A percentile compares a stretch with the other conserved stretches of the same genome.
phyloP scores from a whole-genome alignment of 805 yeast genomes.

The Starmera pachycereana region DNA sequence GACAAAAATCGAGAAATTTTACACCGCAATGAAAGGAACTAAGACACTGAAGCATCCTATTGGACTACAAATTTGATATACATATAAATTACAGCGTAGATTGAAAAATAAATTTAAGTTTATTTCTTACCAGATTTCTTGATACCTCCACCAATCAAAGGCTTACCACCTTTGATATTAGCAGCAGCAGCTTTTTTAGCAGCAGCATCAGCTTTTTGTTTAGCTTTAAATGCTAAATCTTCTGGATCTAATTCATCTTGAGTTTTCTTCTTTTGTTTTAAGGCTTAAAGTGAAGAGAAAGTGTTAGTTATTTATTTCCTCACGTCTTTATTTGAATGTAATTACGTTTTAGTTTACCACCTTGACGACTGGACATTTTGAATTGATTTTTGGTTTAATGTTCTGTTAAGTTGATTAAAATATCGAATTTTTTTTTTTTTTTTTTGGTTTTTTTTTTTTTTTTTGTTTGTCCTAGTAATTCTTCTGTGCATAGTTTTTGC shows the following conservation, averaged over 20 bases:
- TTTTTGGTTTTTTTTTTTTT: too few relatives aligned
- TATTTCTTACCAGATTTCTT: slow-evolving; percentile 72
- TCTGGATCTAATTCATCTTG: slow-evolving; percentile 75
- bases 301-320: slow-evolving; percentile 6
- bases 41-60: too few relatives aligned
- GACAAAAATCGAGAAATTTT: too few relatives aligned
- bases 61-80: too few relatives aligned
- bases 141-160: slow-evolving; percentile 88
- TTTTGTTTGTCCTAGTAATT: too few relatives aligned
- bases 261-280: slow-evolving; percentile 70
- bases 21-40: too few relatives aligned
- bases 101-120: slow-evolving; percentile 3
- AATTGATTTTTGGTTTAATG: too few relatives aligned
- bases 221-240: slow-evolving; percentile 81
- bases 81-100: too few relatives aligned
- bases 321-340: too few relatives aligned
- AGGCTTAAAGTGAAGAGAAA: slow-evolving; percentile 11
- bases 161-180: slow-evolving; percentile 84
- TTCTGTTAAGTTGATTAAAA: too few relatives aligned
- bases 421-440: too few relatives aligned
- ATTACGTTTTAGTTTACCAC: slow-evolving; percentile 89
- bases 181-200: slow-evolving; percentile 87
- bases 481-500: too few relatives aligned
- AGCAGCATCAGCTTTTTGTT: slow-evolving; percentile 90
- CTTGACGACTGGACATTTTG: slow-evolving; percentile 90